Percentiles rank a stretch among this genome's conserved stretches.
These are phyloP conservation scores for Glaciozyma martinii DNA, from an alignment of 768 basidiomycete genomes.

Conservation along the genomic window DNA sequence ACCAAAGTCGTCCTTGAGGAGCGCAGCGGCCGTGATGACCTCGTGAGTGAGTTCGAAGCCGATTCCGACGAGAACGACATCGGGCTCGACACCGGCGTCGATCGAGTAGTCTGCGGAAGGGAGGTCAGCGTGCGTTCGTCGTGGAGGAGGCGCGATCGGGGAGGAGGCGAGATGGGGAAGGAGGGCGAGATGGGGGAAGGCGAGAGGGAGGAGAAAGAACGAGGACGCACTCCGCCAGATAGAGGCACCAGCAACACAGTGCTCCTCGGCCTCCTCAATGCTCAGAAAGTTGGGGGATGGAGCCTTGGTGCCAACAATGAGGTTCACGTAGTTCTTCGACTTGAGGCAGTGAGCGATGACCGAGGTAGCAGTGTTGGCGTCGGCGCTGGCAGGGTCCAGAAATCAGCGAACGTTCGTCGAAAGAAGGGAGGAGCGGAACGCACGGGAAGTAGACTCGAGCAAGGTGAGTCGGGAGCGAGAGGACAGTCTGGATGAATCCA, in stretches of 20 bases:
- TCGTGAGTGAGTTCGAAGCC: slow-evolving; percentile 75
- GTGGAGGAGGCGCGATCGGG: no score
- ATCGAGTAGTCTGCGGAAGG: slow-evolving; percentile 28
- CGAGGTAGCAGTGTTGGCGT: slow-evolving; percentile 75
- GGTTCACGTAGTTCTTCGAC: slow-evolving; percentile 74
- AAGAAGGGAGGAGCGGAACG: slow-evolving; percentile 11
- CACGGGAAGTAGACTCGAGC: slow-evolving; percentile 56
- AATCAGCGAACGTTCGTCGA: slow-evolving; percentile 34
- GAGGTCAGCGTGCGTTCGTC: background rate
- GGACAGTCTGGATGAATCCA: slow-evolving; percentile 74
- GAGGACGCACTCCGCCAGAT: slow-evolving; percentile 60
- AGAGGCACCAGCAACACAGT: slow-evolving; percentile 78
- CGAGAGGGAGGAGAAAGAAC: slow-evolving; percentile 46
- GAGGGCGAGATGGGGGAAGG: background rate
- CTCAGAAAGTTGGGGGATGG: slow-evolving; percentile 63
- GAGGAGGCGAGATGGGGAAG: no score
- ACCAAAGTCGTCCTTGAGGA: slow-evolving; percentile 56
- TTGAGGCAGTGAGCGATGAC: slow-evolving; percentile 74
- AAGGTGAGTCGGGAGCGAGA: slow-evolving; percentile 61
- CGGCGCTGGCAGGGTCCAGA: slow-evolving; percentile 56
- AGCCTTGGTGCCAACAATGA: slow-evolving; percentile 71
- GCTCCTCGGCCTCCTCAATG: slow-evolving; percentile 67
- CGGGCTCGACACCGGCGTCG: slow-evolving; percentile 40
- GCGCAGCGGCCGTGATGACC: slow-evolving; percentile 71
- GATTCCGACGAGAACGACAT: slow-evolving; percentile 48